A percentile compares a stretch with the other conserved stretches of the same genome.
Conservation (phyloP, 2,329 filamentous ascomycete genomes). For the Celoporthe dispersa region DNA sequence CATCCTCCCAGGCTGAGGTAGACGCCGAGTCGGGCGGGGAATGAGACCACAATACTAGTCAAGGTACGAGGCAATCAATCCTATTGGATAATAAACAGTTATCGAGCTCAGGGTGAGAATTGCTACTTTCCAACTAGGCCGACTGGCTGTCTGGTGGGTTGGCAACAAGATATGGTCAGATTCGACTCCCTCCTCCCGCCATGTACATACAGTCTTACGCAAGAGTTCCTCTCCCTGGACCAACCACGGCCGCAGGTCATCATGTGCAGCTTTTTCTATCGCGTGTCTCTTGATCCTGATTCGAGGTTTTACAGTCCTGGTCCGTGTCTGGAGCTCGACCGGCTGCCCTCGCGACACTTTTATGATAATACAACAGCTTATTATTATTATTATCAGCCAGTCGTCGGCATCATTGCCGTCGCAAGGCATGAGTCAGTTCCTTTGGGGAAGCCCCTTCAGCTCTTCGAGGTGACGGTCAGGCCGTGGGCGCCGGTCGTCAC, state of each 20-base stretch:
- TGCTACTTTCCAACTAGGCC: too few relatives aligned
- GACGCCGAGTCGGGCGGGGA: too few relatives aligned
- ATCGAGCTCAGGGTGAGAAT: too few relatives aligned
- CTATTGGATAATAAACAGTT: too few relatives aligned
- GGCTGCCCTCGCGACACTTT: background rate
- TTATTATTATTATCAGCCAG: background rate
- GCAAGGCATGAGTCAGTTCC: background rate
- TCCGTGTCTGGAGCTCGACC: background rate
- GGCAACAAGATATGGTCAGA: too few relatives aligned
- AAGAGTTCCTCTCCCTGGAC: background rate
- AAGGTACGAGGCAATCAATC: too few relatives aligned
- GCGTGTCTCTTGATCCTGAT: background rate
- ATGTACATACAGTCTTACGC: background rate
- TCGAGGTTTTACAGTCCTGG: background rate
- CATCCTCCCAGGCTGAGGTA: too few relatives aligned
- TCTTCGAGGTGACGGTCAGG: slow-evolving; percentile 39
- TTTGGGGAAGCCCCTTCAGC: background rate
- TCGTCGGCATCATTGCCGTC: background rate
- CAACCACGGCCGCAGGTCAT: background rate
- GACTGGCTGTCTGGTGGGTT: too few relatives aligned
- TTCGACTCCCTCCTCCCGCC: too few relatives aligned
- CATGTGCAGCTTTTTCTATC: background rate
- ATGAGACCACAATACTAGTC: too few relatives aligned
- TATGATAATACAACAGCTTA: background rate
- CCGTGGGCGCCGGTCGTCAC: slow-evolving; percentile 74